Evolutionary conservation across 148 eudicot species (phyloP).

Genomic region (Persicaria maculosa): DNA sequence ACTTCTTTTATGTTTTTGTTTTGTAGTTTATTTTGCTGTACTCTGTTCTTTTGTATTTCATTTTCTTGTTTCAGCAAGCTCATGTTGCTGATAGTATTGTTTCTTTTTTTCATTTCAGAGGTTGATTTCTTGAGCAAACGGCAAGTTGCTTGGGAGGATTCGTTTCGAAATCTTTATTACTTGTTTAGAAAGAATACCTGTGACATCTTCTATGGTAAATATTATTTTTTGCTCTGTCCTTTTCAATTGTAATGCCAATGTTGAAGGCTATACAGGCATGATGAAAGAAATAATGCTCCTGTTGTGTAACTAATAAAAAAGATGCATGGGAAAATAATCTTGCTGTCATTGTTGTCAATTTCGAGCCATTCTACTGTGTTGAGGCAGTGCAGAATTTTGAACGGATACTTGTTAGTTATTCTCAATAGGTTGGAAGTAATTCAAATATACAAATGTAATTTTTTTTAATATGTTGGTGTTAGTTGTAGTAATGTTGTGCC

Average conservation of each 20-base stretch:
- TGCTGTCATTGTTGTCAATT: not conserved
- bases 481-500: not conserved
- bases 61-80: not conserved
- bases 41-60: not conserved
- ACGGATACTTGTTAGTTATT: not conserved
- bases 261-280: not conserved
- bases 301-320: not conserved
- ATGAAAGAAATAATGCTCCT: not conserved
- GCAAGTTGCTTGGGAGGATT: slow-evolving; percentile 87
- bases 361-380: not conserved
- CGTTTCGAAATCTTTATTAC: slow-evolving; percentile 87
- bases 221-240: not conserved
- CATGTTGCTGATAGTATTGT: not conserved
- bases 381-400: not conserved
- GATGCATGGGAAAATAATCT: not conserved
- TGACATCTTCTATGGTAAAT: slow-evolving; percentile 78
- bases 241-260: not conserved
- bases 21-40: not conserved
- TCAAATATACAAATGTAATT: not conserved
- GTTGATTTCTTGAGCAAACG: slow-evolving; percentile 70
- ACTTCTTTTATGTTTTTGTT: slow-evolving; percentile 5
- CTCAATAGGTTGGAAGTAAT: too few species aligned
- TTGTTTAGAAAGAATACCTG: slow-evolving; percentile 70
- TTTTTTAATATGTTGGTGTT: not conserved
- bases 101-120: slow-evolving; percentile 39